A percentile compares a stretch with the other conserved stretches of the same genome.
These are phyloP conservation scores for Pythium aquatile DNA, from an alignment of 352 stramenopile species.

Conservation along the genomic window DNA sequence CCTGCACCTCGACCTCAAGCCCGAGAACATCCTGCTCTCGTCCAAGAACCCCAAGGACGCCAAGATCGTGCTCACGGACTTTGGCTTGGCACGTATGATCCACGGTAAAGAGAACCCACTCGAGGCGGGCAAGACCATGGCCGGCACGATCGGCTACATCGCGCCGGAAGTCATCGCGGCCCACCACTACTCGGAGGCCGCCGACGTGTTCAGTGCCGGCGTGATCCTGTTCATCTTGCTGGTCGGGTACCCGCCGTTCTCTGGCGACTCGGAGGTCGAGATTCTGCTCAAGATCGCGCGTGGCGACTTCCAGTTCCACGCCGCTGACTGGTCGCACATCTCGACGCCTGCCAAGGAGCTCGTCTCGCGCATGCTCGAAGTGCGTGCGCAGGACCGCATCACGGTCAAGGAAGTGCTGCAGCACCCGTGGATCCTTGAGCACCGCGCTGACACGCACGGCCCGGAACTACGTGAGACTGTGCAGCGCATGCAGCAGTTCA, in stretches of 20 bases:
- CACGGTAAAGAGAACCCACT: slow-evolving; percentile 68
- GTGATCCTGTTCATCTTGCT: slow-evolving; percentile 82
- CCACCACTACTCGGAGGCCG: slow-evolving; percentile 61
- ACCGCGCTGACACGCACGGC: slow-evolving; percentile 24
- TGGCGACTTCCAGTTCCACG: slow-evolving; percentile 68
- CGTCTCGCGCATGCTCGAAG: slow-evolving; percentile 67
- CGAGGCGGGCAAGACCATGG: slow-evolving; percentile 60
- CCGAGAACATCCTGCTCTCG: slow-evolving; percentile 77
- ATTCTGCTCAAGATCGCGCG: slow-evolving; percentile 78
- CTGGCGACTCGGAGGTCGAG: slow-evolving; percentile 68
- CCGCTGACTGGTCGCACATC: slow-evolving; percentile 59
- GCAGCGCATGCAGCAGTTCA: slow-evolving; percentile 72
- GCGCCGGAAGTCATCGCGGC: slow-evolving; percentile 70
- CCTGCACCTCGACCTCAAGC: slow-evolving; percentile 77
- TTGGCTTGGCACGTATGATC: slow-evolving; percentile 73
- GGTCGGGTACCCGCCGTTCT: slow-evolving; percentile 76
- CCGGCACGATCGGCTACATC: slow-evolving; percentile 78
- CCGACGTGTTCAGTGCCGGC: slow-evolving; percentile 78
- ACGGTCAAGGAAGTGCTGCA: slow-evolving; percentile 56
- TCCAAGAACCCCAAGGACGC: slow-evolving; percentile 39
- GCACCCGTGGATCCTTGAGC: slow-evolving; percentile 59
- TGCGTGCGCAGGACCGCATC: slow-evolving; percentile 73
- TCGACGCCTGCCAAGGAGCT: slow-evolving; percentile 62
- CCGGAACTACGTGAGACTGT: slow-evolving; percentile 36
- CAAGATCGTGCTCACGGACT: slow-evolving; percentile 78